These are phyloP conservation scores for Oryza nivara DNA, from an alignment of 176 grass and related monocot species.

Conservation along the genomic window DNA sequence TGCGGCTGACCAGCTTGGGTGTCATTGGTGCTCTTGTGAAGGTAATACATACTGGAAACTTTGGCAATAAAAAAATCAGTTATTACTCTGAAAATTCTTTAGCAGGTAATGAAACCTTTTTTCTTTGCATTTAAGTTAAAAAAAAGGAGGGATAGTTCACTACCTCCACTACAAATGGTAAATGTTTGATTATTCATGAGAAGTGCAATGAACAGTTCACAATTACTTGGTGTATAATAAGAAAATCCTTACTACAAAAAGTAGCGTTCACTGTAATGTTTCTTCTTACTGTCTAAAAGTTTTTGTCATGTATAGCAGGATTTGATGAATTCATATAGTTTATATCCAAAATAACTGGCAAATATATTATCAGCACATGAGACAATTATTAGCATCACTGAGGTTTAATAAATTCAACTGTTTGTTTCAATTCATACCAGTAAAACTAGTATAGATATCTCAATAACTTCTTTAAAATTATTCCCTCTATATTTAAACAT, in stretches of 20 bases:
- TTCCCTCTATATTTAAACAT: too few relatives aligned
- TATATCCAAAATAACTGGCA: neutral
- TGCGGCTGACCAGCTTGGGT: conserved; percentile 73
- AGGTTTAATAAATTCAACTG: neutral
- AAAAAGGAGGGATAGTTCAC: neutral
- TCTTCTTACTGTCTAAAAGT: neutral
- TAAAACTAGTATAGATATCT: conserved; percentile 6
- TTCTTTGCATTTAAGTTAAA: neutral
- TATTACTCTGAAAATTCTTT: conserved; percentile 14
- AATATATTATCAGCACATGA: neutral
- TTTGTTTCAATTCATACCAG: neutral
- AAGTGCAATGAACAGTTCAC: neutral
- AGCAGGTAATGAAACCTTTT: conserved; percentile 12
- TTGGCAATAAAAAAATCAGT: neutral
- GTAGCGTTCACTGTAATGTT: neutral
- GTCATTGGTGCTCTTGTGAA: conserved; percentile 89
- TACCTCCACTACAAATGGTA: neutral
- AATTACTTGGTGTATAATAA: neutral
- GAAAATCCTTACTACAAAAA: neutral
- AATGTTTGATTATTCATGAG: neutral
- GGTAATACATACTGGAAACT: conserved; percentile 49
- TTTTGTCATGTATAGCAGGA: neutral
- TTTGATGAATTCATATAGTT: neutral
- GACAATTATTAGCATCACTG: neutral
- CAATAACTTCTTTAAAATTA: neutral